phyloP scores from a whole-genome alignment of 345 rosid genomes.

The Syzygium aqueum region DNA sequence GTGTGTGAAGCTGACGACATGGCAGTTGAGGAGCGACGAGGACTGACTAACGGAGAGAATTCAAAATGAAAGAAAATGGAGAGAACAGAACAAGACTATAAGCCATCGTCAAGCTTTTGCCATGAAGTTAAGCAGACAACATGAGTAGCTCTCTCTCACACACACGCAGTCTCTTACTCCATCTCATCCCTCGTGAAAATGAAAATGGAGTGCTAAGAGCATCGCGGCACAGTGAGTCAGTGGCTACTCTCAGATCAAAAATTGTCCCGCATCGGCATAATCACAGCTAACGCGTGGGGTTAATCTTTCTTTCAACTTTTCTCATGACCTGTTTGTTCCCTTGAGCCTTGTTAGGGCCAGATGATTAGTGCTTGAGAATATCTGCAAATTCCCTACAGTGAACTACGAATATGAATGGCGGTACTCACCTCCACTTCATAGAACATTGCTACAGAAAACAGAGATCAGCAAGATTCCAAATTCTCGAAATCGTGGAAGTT shows the following conservation, averaged over 20 bases:
- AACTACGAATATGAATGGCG: neutral
- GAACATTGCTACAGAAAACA: neutral
- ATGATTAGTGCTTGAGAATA: neutral
- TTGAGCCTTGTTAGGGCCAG: neutral
- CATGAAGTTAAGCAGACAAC: neutral
- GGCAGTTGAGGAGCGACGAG: neutral
- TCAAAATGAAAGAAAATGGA: neutral
- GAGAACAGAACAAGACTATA: neutral
- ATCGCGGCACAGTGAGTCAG: neutral
- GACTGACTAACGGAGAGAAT: neutral
- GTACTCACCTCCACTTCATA: neutral
- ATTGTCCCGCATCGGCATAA: neutral
- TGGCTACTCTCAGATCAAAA: neutral
- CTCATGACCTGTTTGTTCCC: neutral
- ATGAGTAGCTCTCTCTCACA: neutral
- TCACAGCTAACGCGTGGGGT: neutral
- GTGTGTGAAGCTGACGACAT: neutral
- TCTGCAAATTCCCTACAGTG: neutral
- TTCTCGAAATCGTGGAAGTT: neutral
- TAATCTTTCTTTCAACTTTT: neutral
- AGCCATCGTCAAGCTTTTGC: neutral
- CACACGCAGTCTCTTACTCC: too few relatives aligned
- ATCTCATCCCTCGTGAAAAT: neutral
- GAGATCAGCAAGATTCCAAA: neutral
- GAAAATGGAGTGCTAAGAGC: neutral